Evolutionary conservation across 257 asterid species (phyloP).

Genomic region (Fraxinus pennsylvanica): DNA sequence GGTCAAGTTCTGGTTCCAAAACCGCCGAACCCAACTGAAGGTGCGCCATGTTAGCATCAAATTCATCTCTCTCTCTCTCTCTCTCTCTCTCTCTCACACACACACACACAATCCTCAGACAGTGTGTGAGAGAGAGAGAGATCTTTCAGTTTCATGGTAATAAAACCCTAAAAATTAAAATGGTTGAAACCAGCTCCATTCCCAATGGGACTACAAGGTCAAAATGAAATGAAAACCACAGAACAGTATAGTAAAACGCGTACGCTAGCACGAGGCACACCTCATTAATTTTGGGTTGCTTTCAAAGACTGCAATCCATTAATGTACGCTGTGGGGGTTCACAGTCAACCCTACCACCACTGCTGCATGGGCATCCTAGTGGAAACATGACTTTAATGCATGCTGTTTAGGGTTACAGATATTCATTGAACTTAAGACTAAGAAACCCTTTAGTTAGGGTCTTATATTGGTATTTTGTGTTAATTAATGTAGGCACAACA

Average conservation of each 20-base stretch:
- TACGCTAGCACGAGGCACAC: background rate
- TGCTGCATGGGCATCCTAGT: conserved; percentile 35
- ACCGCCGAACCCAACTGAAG: conserved; percentile 95
- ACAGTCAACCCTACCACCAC: conserved; percentile 67
- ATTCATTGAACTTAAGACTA: background rate
- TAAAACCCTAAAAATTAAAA: conserved; percentile 18
- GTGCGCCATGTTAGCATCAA: conserved; percentile 39
- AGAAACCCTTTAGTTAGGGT: background rate
- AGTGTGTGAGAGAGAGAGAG: conserved; percentile 2
- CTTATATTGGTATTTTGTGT: background rate
- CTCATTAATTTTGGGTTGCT: conserved; percentile 61
- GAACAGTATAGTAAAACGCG: conserved; percentile 16
- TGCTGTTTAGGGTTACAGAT: conserved; percentile 31
- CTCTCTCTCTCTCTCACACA: no score
- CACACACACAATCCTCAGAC: background rate
- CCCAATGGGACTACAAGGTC: conserved; percentile 28
- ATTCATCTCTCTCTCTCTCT: background rate
- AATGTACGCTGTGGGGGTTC: conserved; percentile 50
- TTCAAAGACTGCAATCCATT: conserved; percentile 55
- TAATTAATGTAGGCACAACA: conserved; percentile 72
- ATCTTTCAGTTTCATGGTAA: no score
- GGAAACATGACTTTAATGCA: conserved; percentile 59
- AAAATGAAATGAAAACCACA: conserved; percentile 24
- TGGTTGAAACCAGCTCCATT: conserved; percentile 26
- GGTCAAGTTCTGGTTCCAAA: conserved; percentile 98